Evolutionary conservation across 106 monocot species (phyloP).

Genomic region (Dendrobium catenatum): DNA sequence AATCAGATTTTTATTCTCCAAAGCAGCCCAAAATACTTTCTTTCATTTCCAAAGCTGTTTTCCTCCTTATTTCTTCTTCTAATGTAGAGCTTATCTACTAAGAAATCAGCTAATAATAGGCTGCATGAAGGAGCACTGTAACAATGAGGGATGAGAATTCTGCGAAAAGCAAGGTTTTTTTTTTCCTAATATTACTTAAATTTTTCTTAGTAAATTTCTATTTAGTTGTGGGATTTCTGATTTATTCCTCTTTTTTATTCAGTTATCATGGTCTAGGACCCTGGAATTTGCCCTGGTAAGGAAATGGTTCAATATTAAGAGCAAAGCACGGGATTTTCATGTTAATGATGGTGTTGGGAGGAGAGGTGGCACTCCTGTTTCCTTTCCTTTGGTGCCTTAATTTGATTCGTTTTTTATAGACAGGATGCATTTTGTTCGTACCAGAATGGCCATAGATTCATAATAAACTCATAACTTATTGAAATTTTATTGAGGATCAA

Average conservation of each 20-base stretch:
- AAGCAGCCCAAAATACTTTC: not conserved
- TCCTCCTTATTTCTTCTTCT: not conserved
- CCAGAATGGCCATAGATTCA: not conserved
- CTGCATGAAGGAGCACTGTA: constrained; percentile 11
- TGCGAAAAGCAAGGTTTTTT: constrained; percentile 25
- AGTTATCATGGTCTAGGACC: constrained; percentile 28
- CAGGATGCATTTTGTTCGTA: not conserved
- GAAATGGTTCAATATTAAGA: constrained; percentile 30
- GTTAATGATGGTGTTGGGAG: constrained; percentile 10
- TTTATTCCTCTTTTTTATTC: not conserved
- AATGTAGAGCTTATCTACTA: not conserved
- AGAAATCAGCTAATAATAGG: not conserved
- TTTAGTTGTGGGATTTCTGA: not conserved
- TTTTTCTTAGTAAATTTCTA: not conserved
- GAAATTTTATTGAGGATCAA: not conserved
- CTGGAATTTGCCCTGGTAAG: constrained; percentile 4
- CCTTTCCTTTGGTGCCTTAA: not conserved
- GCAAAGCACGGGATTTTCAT: constrained; percentile 23
- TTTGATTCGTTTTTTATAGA: not conserved
- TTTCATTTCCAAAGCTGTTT: not conserved
- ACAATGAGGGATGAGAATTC: constrained; percentile 26
- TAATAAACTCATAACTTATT: not conserved
- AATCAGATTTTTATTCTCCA: not conserved
- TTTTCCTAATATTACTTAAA: not conserved
- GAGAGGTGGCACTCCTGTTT: not conserved